Conservation (phyloP, 1,284 basidiomycete genomes). For the Ustilago vetiveriae region DNA sequence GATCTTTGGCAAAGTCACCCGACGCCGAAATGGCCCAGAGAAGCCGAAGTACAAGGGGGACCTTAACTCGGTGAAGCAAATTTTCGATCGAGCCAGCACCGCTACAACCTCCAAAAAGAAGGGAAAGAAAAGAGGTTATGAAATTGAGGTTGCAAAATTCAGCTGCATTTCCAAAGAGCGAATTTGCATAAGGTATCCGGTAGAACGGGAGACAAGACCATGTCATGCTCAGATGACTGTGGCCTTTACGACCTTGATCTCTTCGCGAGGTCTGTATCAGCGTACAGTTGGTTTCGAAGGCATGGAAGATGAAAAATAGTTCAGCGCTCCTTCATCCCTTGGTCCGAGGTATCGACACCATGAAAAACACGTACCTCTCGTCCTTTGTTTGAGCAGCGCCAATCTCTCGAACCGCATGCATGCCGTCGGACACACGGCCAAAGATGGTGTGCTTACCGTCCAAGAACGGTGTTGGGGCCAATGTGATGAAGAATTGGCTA, state of each 20-base stretch:
- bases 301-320: too few species aligned
- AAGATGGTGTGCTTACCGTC: conserved; percentile 74
- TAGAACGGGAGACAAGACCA: neutral
- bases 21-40: too few species aligned
- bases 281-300: too few species aligned
- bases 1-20: too few species aligned
- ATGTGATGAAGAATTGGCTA: conserved; percentile 98
- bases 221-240: conserved; percentile 8
- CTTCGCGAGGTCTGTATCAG: conserved; percentile 28
- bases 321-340: too few species aligned
- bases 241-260: conserved; percentile 43
- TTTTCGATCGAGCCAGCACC: too few species aligned
- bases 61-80: too few species aligned
- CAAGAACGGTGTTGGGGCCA: conserved; percentile 92
- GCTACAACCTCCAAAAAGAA: too few species aligned
- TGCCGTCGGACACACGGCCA: conserved; percentile 71
- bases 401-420: conserved; percentile 70
- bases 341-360: too few species aligned
- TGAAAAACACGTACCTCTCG: conserved; percentile 36
- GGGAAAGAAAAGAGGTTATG: neutral
- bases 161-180: neutral
- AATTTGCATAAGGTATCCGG: neutral
- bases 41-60: too few species aligned
- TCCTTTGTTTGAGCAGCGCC: conserved; percentile 43
- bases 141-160: conserved; percentile 2